Conservation (phyloP, 495 filamentous ascomycete species). For the Daldinia vernicosa region DNA sequence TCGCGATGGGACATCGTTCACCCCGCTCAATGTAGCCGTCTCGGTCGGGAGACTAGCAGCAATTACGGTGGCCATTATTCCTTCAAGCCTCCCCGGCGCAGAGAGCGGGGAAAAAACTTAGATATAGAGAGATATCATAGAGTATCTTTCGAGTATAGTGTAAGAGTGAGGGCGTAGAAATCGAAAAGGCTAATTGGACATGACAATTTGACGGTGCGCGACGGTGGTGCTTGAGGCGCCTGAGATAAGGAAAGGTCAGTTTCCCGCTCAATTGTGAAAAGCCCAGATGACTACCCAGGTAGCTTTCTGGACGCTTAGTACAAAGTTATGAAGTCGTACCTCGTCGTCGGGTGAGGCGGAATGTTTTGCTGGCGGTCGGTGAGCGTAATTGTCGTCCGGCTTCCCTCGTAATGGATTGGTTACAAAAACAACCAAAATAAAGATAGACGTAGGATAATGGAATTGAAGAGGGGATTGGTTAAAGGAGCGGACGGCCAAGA, state of each 20-base stretch:
- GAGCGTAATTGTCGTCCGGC: conserved; percentile 18
- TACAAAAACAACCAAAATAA: conserved; percentile 39
- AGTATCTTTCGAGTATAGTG: conserved; percentile 35
- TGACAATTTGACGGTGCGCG: conserved; percentile 33
- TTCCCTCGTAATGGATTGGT: conserved; percentile 19
- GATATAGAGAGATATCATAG: conserved; percentile 51
- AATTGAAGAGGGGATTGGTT: conserved; percentile 40
- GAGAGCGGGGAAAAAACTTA: conserved; percentile 50
- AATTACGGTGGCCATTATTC: conserved; percentile 55
- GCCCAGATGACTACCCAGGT: neutral
- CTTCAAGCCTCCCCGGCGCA: conserved; percentile 60
- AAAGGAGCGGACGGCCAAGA: conserved; percentile 65
- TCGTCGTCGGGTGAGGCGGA: conserved; percentile 22
- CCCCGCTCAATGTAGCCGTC: conserved; percentile 39
- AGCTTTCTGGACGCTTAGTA: neutral
- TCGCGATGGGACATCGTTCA: conserved; percentile 44
- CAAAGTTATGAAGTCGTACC: conserved; percentile 19
- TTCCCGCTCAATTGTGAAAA: neutral
- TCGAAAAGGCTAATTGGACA: conserved; percentile 29
- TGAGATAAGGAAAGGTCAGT: conserved; percentile 24
- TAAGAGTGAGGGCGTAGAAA: conserved; percentile 15
- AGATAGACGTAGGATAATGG: conserved; percentile 45
- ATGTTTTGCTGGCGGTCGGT: conserved; percentile 18
- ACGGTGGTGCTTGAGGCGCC: conserved; percentile 12
- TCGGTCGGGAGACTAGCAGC: conserved; percentile 50